phyloP scores from a whole-genome alignment of 306 rosid genomes.

The Cucurbita argyrosperma region DNA sequence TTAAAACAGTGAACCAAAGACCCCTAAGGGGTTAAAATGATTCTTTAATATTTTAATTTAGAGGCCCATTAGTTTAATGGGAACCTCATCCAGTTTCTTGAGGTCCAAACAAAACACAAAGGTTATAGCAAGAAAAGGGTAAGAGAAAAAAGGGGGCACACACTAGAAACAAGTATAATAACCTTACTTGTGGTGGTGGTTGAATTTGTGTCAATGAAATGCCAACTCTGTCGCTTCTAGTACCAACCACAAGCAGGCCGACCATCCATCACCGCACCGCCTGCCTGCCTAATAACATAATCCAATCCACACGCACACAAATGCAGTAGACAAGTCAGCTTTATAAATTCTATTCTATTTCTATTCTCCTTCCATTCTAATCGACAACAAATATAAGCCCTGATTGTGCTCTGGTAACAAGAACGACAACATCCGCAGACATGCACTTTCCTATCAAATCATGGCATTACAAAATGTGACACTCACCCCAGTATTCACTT shows the following conservation, averaged over 20 bases:
- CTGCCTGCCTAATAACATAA: neutral
- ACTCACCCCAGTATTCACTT: neutral
- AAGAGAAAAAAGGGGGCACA: neutral
- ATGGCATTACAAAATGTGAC: neutral
- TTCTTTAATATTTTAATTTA: too few relatives aligned
- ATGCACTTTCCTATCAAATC: constrained; percentile 2
- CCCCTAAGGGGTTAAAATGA: too few relatives aligned
- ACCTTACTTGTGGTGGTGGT: neutral
- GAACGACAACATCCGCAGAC: neutral
- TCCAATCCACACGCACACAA: neutral
- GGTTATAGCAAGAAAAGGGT: neutral
- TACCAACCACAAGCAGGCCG: neutral
- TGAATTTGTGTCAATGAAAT: neutral
- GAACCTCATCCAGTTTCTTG: neutral
- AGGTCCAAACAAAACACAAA: neutral
- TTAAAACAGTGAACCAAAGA: too few relatives aligned
- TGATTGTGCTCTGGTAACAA: neutral
- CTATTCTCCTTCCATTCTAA: neutral
- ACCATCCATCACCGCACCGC: neutral
- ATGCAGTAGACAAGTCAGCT: neutral
- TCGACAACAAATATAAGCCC: neutral
- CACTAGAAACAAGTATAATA: neutral
- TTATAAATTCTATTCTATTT: neutral
- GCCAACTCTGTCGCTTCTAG: constrained; percentile 1
- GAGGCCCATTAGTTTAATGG: constrained; percentile 1